Percentiles rank a stretch among this genome's conserved stretches.
Evolutionary conservation across 306 rosid genomes (phyloP).

Genomic region (Ormosia emarginata): DNA sequence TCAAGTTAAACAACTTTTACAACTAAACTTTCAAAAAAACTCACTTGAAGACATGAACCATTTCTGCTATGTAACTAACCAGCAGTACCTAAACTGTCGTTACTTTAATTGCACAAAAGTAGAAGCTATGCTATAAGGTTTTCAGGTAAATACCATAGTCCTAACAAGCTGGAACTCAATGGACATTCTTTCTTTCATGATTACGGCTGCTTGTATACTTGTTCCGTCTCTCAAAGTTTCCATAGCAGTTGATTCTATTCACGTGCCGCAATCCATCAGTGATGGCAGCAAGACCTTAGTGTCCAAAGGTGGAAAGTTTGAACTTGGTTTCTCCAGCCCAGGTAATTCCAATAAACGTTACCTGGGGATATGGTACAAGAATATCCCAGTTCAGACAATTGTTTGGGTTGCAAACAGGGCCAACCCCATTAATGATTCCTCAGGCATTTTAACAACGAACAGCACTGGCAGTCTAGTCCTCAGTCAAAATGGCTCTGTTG

Average conservation of each 20-base stretch:
- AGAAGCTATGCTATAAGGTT: too few species aligned
- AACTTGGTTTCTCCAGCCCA: constrained; percentile 34
- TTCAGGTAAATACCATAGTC: too few species aligned
- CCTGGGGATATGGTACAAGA: constrained; percentile 29
- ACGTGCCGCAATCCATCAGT: background rate
- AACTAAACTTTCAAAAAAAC: too few species aligned
- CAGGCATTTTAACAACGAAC: background rate
- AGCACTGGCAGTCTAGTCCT: background rate
- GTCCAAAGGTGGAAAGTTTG: constrained; percentile 16
- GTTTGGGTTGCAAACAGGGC: constrained; percentile 31
- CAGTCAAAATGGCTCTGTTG: background rate
- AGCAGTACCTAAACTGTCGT: too few species aligned
- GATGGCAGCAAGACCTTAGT: too few species aligned
- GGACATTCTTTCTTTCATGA: background rate
- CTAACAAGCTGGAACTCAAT: background rate
- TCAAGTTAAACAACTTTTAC: too few species aligned
- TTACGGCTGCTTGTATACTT: background rate
- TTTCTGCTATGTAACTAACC: too few species aligned
- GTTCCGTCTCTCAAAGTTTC: background rate
- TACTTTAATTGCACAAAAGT: too few species aligned
- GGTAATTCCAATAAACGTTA: constrained; percentile 4
- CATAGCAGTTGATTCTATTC: background rate
- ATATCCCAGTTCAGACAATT: background rate
- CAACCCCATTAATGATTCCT: background rate
- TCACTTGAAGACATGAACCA: too few species aligned